phyloP scores from a whole-genome alignment of 1,139 yeast genomes.

The Yamadazyma triangularis region DNA sequence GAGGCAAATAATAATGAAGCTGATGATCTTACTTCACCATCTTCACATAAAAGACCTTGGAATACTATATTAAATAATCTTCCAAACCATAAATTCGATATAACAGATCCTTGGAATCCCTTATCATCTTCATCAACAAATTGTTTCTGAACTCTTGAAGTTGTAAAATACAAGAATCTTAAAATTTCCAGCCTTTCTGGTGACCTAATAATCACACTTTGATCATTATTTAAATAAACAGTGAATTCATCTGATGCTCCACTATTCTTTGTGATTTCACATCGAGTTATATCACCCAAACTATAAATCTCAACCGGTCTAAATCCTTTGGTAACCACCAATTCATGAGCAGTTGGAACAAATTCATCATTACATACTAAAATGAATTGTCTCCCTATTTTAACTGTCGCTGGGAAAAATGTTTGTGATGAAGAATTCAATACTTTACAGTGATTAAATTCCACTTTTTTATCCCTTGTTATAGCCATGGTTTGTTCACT shows the following conservation, averaged over 20 bases:
- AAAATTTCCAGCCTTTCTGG: conserved; percentile 64
- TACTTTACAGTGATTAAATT: conserved; percentile 53
- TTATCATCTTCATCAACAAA: conserved; percentile 16
- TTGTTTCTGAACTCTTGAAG: conserved; percentile 44
- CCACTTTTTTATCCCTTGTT: conserved; percentile 54
- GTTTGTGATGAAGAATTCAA: conserved; percentile 32
- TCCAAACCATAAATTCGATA: conserved; percentile 45
- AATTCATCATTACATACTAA: conserved; percentile 47
- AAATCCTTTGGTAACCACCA: conserved; percentile 27
- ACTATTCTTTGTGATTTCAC: conserved; percentile 47
- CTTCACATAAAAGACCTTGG: conserved; percentile 60
- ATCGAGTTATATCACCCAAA: conserved; percentile 48
- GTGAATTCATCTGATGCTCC: conserved; percentile 50
- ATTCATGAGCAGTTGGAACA: conserved; percentile 18
- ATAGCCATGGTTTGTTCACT: conserved; percentile 33
- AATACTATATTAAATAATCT: conserved; percentile 61
- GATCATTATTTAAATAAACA: conserved; percentile 43
- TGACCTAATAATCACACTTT: conserved; percentile 50
- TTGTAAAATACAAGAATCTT: conserved; percentile 63
- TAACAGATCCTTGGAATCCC: conserved; percentile 14
- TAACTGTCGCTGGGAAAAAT: conserved; percentile 51
- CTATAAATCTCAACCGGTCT: conserved; percentile 49
- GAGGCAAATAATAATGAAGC: conserved; percentile 66
- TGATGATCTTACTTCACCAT: conserved; percentile 56
- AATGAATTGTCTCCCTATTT: conserved; percentile 66